Evolutionary conservation across 371 early-diverging fungal species (phyloP).

Genomic region (Apophysomyces variabilis): DNA sequence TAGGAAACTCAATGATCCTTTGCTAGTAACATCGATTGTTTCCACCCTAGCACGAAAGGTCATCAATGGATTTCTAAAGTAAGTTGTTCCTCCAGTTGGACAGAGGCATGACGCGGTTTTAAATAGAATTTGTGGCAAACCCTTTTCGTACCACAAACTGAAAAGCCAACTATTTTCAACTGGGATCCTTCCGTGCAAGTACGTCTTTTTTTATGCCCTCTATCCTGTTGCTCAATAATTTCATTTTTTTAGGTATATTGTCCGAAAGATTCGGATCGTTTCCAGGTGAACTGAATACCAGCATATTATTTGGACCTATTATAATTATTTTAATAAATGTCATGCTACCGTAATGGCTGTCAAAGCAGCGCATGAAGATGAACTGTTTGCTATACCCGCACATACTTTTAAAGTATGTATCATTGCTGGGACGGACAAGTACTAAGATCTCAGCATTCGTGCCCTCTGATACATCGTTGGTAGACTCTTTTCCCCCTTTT

Average conservation of each 20-base stretch:
- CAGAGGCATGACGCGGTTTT: background rate
- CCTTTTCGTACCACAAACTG: background rate
- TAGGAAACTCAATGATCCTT: background rate
- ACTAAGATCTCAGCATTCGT: no score
- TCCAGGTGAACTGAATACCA: background rate
- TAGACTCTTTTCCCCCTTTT: no score
- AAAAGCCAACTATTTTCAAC: background rate
- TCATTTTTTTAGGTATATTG: background rate
- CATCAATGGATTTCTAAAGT: constrained; percentile 23
- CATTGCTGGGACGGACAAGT: no score
- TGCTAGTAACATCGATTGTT: constrained; percentile 22
- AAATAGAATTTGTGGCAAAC: background rate
- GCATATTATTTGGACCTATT: background rate
- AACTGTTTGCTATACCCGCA: no score
- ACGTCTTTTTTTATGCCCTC: background rate
- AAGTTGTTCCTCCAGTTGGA: background rate
- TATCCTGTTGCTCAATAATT: background rate
- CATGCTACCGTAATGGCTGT: no score
- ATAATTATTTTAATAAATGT: no score
- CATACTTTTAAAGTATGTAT: no score
- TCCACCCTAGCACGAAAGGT: constrained; percentile 20
- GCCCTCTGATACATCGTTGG: no score
- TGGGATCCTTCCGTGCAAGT: background rate
- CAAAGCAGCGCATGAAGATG: no score
- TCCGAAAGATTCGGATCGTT: background rate